Base-by-base conservation (phyloP, 2,329 filamentous ascomycete species). In the Aspergillus versicolor region DNA sequence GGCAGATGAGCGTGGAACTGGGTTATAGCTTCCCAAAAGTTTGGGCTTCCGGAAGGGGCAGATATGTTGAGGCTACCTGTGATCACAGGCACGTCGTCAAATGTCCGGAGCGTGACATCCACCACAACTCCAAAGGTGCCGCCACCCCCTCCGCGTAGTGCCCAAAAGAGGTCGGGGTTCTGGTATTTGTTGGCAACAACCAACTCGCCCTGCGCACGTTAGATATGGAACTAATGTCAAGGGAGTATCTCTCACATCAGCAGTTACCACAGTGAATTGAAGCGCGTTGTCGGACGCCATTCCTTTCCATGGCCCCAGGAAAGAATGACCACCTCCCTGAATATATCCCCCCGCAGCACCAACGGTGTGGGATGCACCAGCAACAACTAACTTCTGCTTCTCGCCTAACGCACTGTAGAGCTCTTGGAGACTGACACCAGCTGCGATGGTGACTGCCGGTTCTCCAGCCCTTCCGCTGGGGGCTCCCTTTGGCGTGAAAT, bases 311-410 rank as follows among this genome's bases (percentile, higher is more conserved):
- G 65, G 65, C 3, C 72, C 69, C 15, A 75, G 65, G 4, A 72
- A 68, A 4, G 77, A 79, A 65, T 85, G 82, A 0, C 85, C 84
- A 8, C 84, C 84, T 5, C 83, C 84, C 64, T 84, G 82, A 3
- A 78, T 78, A 61, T 81, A 87, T 1, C 84, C 84, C 9, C 84
- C 84, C 1, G 81, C 79, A 3, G 82, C 61, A 2, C 83, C 84
- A 8, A 86, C 83, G 0, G 79, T 63, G 22, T 60, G 44, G 2
- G 57, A 57, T 7, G 58, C 40, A 77, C 6, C 77, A 76, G 22
- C 77, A 74, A 6, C 75, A 75, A 15, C 83, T 81, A 61, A 79
- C 73, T 64, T 73, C 63, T 55, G 40, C 0, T 59, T 34, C 8
- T 73, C 64, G 43, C 76, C 71, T 0, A 81, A 72, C 12, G 72